phyloP scores from a whole-genome alignment of 2,329 filamentous ascomycete species.

The Helminthosporium solani region DNA sequence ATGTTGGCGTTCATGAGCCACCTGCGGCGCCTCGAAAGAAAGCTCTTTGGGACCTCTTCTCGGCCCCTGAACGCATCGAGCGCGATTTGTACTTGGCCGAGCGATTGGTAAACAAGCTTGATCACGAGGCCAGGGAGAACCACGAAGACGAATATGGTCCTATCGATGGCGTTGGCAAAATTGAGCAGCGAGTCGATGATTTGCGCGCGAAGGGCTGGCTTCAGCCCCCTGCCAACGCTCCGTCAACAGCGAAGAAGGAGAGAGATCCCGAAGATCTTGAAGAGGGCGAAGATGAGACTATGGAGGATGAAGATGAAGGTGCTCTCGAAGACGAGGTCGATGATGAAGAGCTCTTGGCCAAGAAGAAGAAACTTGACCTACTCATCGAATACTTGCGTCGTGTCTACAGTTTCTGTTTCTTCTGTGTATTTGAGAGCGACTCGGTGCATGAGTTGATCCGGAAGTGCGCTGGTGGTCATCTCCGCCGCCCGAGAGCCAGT shows the following conservation, averaged over 20 bases:
- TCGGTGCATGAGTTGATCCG: slow-evolving; percentile 93
- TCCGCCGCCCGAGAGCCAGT: slow-evolving; percentile 84
- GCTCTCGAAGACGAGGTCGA: slow-evolving; percentile 76
- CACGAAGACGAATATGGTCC: slow-evolving; percentile 47
- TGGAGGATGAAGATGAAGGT: slow-evolving; percentile 65
- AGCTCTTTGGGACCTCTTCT: slow-evolving; percentile 95
- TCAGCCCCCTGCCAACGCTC: slow-evolving; percentile 61
- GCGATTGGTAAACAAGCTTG: slow-evolving; percentile 79
- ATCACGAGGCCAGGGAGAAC: slow-evolving; percentile 75
- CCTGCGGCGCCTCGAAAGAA: slow-evolving; percentile 86
- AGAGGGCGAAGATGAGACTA: slow-evolving; percentile 67
- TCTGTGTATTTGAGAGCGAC: slow-evolving; percentile 98
- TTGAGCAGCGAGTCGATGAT: slow-evolving; percentile 84
- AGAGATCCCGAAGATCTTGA: slow-evolving; percentile 66
- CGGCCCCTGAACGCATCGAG: slow-evolving; percentile 87
- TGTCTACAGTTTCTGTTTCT: slow-evolving; percentile 99
- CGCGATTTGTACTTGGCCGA: slow-evolving; percentile 83
- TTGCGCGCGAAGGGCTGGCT: slow-evolving; percentile 74
- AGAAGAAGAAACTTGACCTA: slow-evolving; percentile 96
- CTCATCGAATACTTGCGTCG: slow-evolving; percentile 94
- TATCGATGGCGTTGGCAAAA: slow-evolving; percentile 69
- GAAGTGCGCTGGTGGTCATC: slow-evolving; percentile 96
- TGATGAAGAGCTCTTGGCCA: slow-evolving; percentile 81
- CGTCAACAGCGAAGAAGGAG: slow-evolving; percentile 59
- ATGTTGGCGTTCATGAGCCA: slow-evolving; percentile 93